Evolutionary conservation across 1,139 yeast genomes (phyloP), one percentile per base, ranked within the genome.

Genomic region (Arxiozyma bovina): DNA sequence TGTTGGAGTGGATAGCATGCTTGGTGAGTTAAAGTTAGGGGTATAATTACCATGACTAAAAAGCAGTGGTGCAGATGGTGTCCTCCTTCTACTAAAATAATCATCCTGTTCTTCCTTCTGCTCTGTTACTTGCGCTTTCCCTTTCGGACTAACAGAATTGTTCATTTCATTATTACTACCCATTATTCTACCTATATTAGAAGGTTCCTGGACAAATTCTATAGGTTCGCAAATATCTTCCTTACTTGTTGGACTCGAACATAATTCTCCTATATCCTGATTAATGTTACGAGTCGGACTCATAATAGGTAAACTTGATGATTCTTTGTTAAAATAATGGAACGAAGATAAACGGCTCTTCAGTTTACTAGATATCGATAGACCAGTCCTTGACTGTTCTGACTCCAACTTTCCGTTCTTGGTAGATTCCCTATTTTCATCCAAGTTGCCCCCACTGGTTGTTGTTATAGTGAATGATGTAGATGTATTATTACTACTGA

Each of bases 401-500:
- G 42, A 27, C 7, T 23, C 43, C 15, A 27, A 23, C 5, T 20
- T 40, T 17, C 48, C 40, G 38, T 23, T 44, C 34, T 48, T 44
- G 20, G 8, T 17, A 20, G 38, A 6, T 38, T 18, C 40, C 6
- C 21, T 43, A 22, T 20, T 46, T 22, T 38, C 25, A 27, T 30
- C 48, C 12, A 25, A n/a, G 18, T 21, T 34, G 11, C 41, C 21
- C 21, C 11, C 17, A 34, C 42, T 55, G 45, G 50, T 54, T 34
- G 40, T 34, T 12, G 40, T 34, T 15, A 34, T 34, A 15, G 40
- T 15, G n/a, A n/a, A 15, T 34, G n/a, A 34, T 34, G 40, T 15
- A 34, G 40, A 34, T 34, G 40, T 34, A 42, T 27, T 54, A 17
- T 48, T 42, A 42, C 52, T 53, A 43, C 55, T 57, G 46, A 60